These are phyloP conservation scores for Phyllosticta citrichinensis DNA, from an alignment of 2,329 filamentous ascomycete genomes.

Conservation along the genomic window DNA sequence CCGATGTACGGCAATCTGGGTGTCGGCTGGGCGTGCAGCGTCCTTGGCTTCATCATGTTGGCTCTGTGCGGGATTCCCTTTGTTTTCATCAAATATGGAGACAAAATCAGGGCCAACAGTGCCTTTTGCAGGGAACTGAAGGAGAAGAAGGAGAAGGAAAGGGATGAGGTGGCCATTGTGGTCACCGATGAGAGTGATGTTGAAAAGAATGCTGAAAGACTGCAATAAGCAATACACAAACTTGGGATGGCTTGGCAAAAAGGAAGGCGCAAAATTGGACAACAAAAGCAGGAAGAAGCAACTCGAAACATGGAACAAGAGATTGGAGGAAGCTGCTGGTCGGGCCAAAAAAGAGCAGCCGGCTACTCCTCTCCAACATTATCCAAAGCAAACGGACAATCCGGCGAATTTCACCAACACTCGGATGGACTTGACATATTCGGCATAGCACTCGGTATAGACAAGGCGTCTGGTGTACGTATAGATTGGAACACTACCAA, in stretches of 20 bases:
- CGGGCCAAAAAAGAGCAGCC: background rate
- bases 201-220: background rate
- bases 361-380: background rate
- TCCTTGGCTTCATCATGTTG: constrained; percentile 41
- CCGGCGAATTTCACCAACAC: background rate
- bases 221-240: background rate
- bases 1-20: constrained; percentile 59
- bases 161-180: constrained; percentile 17
- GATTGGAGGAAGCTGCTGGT: background rate
- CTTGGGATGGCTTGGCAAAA: background rate
- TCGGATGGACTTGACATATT: background rate
- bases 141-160: constrained; percentile 27
- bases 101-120: constrained; percentile 44
- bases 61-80: constrained; percentile 48
- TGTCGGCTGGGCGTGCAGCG: constrained; percentile 53
- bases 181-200: constrained; percentile 15
- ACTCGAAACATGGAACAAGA: background rate
- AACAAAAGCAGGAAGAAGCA: background rate
- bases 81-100: constrained; percentile 46
- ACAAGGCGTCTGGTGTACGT: background rate
- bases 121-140: constrained; percentile 53
- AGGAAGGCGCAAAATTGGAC: background rate
- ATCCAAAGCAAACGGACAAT: background rate
- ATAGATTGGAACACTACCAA: background rate
- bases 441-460: background rate